phyloP scores from a whole-genome alignment of 179 eudicot genomes.

The Sideroxylon spinosum region DNA sequence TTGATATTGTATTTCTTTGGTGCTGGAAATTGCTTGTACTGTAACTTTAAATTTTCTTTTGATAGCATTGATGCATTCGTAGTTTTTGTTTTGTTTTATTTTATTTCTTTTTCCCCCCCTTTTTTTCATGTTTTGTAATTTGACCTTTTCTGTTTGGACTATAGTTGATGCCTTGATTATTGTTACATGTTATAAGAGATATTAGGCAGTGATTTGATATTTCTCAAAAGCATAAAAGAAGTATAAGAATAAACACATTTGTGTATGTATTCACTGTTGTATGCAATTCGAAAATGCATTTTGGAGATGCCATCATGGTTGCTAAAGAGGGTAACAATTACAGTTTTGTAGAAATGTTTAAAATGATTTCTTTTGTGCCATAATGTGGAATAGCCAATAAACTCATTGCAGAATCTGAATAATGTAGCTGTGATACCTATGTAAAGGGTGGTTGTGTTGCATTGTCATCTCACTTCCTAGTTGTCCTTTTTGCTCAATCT shows the following conservation, averaged over 20 bases:
- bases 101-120: background rate
- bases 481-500: background rate
- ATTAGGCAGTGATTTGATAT: background rate
- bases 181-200: background rate
- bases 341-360: background rate
- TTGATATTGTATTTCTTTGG: background rate
- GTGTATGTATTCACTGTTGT: background rate
- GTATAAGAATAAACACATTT: background rate
- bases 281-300: constrained; percentile 5
- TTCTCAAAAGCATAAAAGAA: background rate
- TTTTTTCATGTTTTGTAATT: background rate
- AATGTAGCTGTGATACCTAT: background rate
- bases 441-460: background rate
- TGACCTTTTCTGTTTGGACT: background rate
- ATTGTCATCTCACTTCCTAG: background rate
- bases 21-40: background rate
- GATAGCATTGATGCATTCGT: background rate
- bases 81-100: background rate
- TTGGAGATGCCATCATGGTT: constrained; percentile 2
- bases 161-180: background rate
- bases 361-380: background rate
- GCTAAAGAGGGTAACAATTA: background rate
- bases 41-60: background rate
- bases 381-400: background rate
- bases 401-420: background rate